Evolutionary conservation across 495 filamentous ascomycete genomes (phyloP).

Genomic region (Aspergillus haitiensis): DNA sequence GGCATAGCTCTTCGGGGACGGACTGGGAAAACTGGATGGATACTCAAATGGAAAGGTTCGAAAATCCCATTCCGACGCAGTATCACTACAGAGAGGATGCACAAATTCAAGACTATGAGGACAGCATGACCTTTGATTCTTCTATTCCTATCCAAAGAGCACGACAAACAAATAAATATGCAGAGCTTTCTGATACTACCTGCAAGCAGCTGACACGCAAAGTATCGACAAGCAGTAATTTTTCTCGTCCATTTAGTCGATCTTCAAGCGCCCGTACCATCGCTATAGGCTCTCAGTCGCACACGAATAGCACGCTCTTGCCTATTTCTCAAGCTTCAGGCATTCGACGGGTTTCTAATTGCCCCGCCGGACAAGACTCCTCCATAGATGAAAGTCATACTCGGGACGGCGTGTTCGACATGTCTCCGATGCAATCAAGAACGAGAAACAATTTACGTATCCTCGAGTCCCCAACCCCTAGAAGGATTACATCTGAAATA

Average conservation of each 20-base stretch:
- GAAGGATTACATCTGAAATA: slow-evolving; percentile 17
- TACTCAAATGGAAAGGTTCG: slow-evolving; percentile 43
- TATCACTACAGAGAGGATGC: slow-evolving; percentile 62
- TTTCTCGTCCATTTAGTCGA: slow-evolving; percentile 40
- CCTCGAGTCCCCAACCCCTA: slow-evolving; percentile 39
- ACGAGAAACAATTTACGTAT: slow-evolving; percentile 24
- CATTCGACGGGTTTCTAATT: slow-evolving; percentile 2
- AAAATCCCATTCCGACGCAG: slow-evolving; percentile 31
- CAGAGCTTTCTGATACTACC: slow-evolving; percentile 5
- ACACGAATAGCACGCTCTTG: background rate
- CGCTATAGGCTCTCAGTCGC: slow-evolving; percentile 23
- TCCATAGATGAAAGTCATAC: slow-evolving; percentile 6
- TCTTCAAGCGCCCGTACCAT: slow-evolving; percentile 35
- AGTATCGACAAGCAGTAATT: slow-evolving; percentile 31
- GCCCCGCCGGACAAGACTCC: background rate
- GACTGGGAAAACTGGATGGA: slow-evolving; percentile 55
- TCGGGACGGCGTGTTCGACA: slow-evolving; percentile 9
- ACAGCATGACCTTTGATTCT: background rate
- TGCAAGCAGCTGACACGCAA: slow-evolving; percentile 7
- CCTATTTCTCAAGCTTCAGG: background rate
- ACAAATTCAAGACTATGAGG: slow-evolving; percentile 53
- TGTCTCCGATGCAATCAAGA: slow-evolving; percentile 33
- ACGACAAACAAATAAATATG: slow-evolving; percentile 10
- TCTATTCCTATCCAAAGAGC: slow-evolving; percentile 11
- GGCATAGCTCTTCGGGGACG: slow-evolving; percentile 26